Evolutionary conservation across 805 yeast species (phyloP), one percentile per base, ranked within the genome.

Genomic region (Yarrowia osloensis): DNA sequence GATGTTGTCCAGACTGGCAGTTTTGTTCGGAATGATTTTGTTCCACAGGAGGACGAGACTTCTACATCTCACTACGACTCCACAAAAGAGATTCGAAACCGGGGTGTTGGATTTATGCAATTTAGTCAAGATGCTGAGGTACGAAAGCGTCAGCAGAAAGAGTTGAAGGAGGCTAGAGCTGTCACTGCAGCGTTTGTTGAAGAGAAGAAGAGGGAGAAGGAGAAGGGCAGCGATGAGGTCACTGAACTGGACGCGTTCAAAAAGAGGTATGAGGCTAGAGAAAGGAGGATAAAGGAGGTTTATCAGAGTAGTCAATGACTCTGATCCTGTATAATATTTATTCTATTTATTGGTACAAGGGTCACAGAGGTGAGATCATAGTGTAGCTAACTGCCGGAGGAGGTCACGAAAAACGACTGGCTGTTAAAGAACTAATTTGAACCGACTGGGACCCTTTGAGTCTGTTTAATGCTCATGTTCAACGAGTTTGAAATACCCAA

Each of bases 81-180:
- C 1, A 54, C 62, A 12, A 54, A 54, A n/a, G 62, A 54, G 26
- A 54, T 37, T 7, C 4, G 62, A 11, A 54, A 26, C 15, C 62
- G 46, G 0, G 62, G 62, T 12, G 62, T 54, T 15, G 62, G 62
- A 6, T 54, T 54, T n/a, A 54, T 54, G 62, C 62, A 54, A 29
- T 54, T 54, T 3, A 54, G 62, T 13, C 62, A 37, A 7, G 62
- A 54, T 37, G 46, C 31, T 11, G 62, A 54, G 12, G 46, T 54
- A 12, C 47, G 62, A 5, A 35, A 24, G 17, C 47, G 62, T 35
- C 62, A 54, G 11, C 46, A 37, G 46, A 19, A 6, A 24, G 62
- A 54, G 62, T 26, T 54, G 47, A 54, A 37, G 24, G 62, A 54
- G n/a, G 62, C 62, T 0, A 54, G 62, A 37, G 62, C 62, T 24